Conservation (phyloP, 75 land plant species). For the Cupressus sempervirens region DNA sequence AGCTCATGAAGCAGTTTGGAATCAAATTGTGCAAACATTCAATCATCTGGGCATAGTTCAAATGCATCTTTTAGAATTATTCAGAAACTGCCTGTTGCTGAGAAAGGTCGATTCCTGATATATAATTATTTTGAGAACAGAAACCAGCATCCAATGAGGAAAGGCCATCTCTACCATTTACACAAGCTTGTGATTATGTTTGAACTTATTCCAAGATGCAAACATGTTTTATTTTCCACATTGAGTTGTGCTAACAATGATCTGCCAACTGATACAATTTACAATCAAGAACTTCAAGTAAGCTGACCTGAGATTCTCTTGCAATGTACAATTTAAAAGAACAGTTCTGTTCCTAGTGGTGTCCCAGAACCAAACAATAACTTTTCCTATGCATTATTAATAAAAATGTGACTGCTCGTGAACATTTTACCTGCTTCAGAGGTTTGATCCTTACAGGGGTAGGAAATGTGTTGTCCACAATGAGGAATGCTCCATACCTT, state of each 20-base stretch:
- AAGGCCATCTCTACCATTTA: neutral
- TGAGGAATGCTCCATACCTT: slow-evolving; percentile 23
- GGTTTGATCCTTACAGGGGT: slow-evolving; percentile 27
- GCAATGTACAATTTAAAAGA: neutral
- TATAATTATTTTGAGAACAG: neutral
- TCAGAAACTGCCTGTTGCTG: neutral
- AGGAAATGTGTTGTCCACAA: slow-evolving; percentile 32
- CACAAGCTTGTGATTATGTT: neutral
- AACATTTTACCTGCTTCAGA: slow-evolving; percentile 17
- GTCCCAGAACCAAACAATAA: neutral
- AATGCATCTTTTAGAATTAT: neutral
- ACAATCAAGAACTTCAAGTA: neutral
- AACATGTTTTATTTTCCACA: neutral
- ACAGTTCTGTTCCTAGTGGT: neutral
- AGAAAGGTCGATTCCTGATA: neutral
- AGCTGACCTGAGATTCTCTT: slow-evolving; percentile 1
- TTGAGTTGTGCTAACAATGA: neutral
- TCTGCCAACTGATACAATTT: neutral
- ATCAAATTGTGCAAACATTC: neutral
- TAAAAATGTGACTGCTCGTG: neutral
- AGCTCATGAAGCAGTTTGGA: neutral
- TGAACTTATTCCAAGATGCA: neutral
- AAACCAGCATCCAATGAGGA: neutral
- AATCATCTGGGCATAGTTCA: neutral
- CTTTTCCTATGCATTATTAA: neutral